Percentiles rank a stretch among this genome's conserved stretches.
phyloP scores from a whole-genome alignment of 2,329 filamentous ascomycete genomes.

The Ophiocordyceps unilateralis region DNA sequence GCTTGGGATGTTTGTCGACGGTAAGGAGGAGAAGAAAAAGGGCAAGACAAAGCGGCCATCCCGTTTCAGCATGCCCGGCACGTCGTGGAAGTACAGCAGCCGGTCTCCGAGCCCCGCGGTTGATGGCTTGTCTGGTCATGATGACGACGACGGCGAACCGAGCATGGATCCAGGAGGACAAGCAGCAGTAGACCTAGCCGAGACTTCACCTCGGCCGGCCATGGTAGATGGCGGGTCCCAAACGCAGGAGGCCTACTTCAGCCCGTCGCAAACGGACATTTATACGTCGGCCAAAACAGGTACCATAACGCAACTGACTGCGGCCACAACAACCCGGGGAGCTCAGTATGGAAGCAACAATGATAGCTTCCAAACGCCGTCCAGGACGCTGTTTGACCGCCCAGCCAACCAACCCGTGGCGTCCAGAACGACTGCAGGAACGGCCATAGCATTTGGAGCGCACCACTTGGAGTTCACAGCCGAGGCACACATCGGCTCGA shows the following conservation, averaged over 20 bases:
- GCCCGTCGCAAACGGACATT: constrained; percentile 9
- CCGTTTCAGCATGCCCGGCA: constrained; percentile 48
- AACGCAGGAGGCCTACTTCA: constrained; percentile 13
- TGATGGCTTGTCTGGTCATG: constrained; percentile 13
- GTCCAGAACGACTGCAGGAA: background rate
- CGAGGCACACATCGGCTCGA: background rate
- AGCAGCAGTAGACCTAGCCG: background rate
- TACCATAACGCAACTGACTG: constrained; percentile 2
- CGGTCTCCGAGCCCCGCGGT: constrained; percentile 54
- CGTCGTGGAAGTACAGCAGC: constrained; percentile 58
- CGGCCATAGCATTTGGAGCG: background rate
- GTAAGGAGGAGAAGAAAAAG: constrained; percentile 16
- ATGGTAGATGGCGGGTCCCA: constrained; percentile 21
- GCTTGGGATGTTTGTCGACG: constrained; percentile 54
- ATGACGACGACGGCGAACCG: background rate
- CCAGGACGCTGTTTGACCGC: constrained; percentile 3
- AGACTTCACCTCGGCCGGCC: constrained; percentile 6
- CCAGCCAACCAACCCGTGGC: background rate
- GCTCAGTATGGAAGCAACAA: background rate
- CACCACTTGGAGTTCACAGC: background rate
- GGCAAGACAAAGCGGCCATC: constrained; percentile 41
- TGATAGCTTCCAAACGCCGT: constrained; percentile 3
- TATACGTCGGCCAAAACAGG: constrained; percentile 11
- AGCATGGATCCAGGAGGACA: background rate
- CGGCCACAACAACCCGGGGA: constrained; percentile 1